Evolutionary conservation across 2,329 filamentous ascomycete genomes (phyloP).

Genomic region (Parascedosporium putredinis): DNA sequence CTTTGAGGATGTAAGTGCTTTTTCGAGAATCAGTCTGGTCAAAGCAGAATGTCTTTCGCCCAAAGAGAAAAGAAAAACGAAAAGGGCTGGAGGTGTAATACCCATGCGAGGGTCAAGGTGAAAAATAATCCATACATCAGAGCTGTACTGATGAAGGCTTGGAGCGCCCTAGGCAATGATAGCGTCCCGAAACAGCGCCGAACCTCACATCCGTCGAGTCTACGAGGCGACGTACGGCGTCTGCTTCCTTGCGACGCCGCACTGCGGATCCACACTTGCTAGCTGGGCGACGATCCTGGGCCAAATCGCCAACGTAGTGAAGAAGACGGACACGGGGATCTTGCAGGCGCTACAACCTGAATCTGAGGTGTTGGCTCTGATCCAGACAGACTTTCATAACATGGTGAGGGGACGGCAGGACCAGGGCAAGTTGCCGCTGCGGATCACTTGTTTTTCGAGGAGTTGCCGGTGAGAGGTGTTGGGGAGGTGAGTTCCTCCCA

Average conservation of each 20-base stretch:
- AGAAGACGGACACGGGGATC: slow-evolving; percentile 5
- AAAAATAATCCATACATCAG: too few species aligned
- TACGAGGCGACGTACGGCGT: neutral
- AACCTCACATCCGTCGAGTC: slow-evolving; percentile 6
- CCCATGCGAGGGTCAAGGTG: too few species aligned
- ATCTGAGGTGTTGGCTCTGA: slow-evolving; percentile 6
- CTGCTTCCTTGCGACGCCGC: slow-evolving; percentile 9
- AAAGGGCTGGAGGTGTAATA: too few species aligned
- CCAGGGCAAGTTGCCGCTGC: neutral
- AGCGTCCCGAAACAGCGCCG: slow-evolving; percentile 8
- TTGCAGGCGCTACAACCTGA: slow-evolving; percentile 1
- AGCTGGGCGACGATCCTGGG: slow-evolving; percentile 5
- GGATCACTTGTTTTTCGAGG: slow-evolving; percentile 11
- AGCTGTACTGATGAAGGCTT: neutral
- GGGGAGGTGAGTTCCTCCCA: slow-evolving; percentile 5
- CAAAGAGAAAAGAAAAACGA: neutral
- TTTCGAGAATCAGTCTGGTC: neutral
- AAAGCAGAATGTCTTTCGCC: neutral
- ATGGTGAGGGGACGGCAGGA: slow-evolving; percentile 4
- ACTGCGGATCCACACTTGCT: slow-evolving; percentile 5
- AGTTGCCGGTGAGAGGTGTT: slow-evolving; percentile 3
- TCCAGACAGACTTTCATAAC: slow-evolving; percentile 9
- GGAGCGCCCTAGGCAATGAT: neutral
- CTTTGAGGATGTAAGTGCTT: neutral
- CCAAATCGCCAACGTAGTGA: slow-evolving; percentile 1